Evolutionary conservation across 192 early-diverging fungal species (phyloP).

Genomic region (Chytriomyces confervae): DNA sequence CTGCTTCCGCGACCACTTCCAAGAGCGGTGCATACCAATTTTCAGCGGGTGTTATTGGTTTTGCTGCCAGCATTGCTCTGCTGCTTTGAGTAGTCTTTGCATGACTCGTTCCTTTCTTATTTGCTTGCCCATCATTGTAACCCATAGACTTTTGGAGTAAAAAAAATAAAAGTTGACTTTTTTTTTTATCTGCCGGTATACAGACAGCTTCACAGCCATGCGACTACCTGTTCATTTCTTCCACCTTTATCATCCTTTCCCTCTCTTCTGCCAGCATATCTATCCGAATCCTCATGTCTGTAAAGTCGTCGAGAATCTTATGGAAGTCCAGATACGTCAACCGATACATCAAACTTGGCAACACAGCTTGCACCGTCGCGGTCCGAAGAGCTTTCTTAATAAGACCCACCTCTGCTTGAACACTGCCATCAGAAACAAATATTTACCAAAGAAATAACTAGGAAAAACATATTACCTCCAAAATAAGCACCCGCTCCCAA

Average conservation of each 20-base stretch:
- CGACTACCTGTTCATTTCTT: too few relatives aligned
- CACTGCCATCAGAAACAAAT: too few relatives aligned
- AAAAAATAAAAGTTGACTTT: too few relatives aligned
- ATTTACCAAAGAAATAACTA: too few relatives aligned
- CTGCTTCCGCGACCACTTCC: neutral
- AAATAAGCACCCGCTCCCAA: slow-evolving; percentile 22
- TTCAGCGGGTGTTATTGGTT: too few relatives aligned
- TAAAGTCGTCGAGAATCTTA: neutral
- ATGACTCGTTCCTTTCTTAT: too few relatives aligned
- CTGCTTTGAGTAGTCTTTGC: too few relatives aligned
- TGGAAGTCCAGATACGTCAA: slow-evolving; percentile 11
- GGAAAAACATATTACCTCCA: neutral
- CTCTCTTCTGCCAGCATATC: neutral
- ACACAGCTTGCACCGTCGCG: neutral
- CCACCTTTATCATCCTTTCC: neutral
- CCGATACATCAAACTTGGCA: neutral
- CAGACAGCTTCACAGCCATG: too few relatives aligned
- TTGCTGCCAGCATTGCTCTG: too few relatives aligned
- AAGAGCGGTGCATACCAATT: neutral
- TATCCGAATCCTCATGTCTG: neutral
- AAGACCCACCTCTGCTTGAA: neutral
- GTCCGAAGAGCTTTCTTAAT: slow-evolving; percentile 6
- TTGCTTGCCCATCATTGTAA: too few relatives aligned
- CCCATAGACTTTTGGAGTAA: too few relatives aligned
- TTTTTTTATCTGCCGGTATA: too few relatives aligned